Base-by-base conservation (phyloP, 1,284 basidiomycete genomes). In the Cutaneotrichosporon cavernicola region DNA sequence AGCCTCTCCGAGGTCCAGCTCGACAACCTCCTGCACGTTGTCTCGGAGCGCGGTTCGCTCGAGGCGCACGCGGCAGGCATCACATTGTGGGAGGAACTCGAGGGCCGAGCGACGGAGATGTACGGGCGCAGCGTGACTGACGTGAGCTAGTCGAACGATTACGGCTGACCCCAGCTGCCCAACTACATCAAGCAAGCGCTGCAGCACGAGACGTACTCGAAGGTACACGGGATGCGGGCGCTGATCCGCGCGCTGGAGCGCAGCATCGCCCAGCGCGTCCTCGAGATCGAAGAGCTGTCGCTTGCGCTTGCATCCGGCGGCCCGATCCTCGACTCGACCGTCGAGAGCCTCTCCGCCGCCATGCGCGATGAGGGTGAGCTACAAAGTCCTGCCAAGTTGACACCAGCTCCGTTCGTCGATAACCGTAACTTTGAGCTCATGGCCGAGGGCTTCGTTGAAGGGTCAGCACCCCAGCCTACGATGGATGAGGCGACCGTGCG, bases 141-240 rank as follows among this genome's bases (percentile, higher is more conserved):
- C 56, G 73, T 76, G 57, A 70, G 74, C 63, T 9, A 13, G 32
- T 21, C 3, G 7, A 18, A 1, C 2, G 14, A 18, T 26, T 1
- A 7, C n/a, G n/a, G 13, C 60, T 58, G 36, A 55, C 43, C 10
- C 22, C 57, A 75, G 72, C 61, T 76, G 46, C 73, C 76, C 2
- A 74, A 78, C 58, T 72, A 73, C 49, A 56, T 77, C 61, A 75
- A 74, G 62, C 72, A 74, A 53, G 71, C 73, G 30, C 62, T 79
- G 9, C 65, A 72, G 52, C 64, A 75, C 53, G 77, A 77, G 61
- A 68, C 70, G 16, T 79, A 76, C 68, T 65, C 60, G 26, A 69
- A 69, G 50, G 62, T 68, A 38, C 67, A 65, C n/a, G 66, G 68
- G 11, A 71, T 77, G 18, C 65, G 69, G 26, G 64, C 69, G 11